Evolutionary conservation across 805 yeast genomes (phyloP).

Genomic region (Zygosaccharomyces gambellarensis): DNA sequence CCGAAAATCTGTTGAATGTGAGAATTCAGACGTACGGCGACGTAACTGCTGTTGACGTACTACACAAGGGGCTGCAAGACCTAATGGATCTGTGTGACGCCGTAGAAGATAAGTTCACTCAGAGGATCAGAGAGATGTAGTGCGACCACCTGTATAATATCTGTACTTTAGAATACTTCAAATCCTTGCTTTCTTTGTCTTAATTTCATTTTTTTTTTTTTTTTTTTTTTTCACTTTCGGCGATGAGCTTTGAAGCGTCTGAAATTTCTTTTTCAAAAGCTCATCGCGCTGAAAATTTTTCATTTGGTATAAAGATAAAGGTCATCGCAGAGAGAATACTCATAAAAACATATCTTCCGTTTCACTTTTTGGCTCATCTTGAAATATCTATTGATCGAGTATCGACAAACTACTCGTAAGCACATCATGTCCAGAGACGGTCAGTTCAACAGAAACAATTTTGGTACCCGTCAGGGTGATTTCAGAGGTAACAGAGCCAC

Average conservation of each 20-base stretch:
- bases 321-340: slow-evolving; percentile 1
- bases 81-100: slow-evolving; percentile 75
- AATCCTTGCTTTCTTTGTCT: not conserved
- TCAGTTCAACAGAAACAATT: slow-evolving; percentile 36
- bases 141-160: not conserved
- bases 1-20: slow-evolving; percentile 81
- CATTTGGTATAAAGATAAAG: slow-evolving; percentile 1
- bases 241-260: not conserved
- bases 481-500: slow-evolving; percentile 39
- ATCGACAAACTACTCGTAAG: not conserved
- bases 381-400: not conserved
- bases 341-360: not conserved
- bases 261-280: not conserved
- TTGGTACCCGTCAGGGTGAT: slow-evolving; percentile 39
- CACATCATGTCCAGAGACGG: slow-evolving; percentile 29
- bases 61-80: slow-evolving; percentile 86
- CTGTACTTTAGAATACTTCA: not conserved
- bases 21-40: slow-evolving; percentile 94
- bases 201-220: not conserved
- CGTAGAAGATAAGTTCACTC: slow-evolving; percentile 74
- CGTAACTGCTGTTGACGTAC: slow-evolving; percentile 83
- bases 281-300: slow-evolving; percentile 6
- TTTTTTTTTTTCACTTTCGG: not conserved
- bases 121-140: slow-evolving; percentile 49
- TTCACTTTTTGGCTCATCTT: not conserved